Conservation (phyloP, 352 stramenopile species). For the Pythium biforme region DNA sequence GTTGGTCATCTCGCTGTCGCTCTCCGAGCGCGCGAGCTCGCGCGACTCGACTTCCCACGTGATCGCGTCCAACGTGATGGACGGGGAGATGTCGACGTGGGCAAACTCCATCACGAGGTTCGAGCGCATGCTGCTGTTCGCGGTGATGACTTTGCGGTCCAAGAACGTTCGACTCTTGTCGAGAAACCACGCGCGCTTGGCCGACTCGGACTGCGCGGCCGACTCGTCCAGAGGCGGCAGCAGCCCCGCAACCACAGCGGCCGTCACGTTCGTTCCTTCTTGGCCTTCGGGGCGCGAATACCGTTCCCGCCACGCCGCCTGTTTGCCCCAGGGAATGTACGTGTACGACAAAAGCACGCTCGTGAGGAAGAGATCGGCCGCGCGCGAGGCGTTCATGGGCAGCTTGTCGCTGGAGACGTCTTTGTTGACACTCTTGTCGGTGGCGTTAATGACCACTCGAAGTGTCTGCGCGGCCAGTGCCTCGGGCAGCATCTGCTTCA, state of each 20-base stretch:
- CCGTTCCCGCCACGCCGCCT: not conserved
- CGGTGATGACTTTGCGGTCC: not conserved
- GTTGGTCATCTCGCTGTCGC: not conserved
- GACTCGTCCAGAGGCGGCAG: not conserved
- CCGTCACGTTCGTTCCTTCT: not conserved
- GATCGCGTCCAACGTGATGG: not conserved
- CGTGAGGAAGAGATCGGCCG: slow-evolving; percentile 8
- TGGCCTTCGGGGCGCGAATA: not conserved
- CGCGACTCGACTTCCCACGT: slow-evolving; percentile 1
- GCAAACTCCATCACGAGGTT: slow-evolving; percentile 8
- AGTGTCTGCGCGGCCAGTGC: not conserved
- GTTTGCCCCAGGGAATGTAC: not conserved
- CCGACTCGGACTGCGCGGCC: not conserved
- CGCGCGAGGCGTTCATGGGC: slow-evolving; percentile 7
- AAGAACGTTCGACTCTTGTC: not conserved
- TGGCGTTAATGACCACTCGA: not conserved
- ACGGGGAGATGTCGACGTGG: not conserved
- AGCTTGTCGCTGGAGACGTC: not conserved
- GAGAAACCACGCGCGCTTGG: slow-evolving; percentile 4
- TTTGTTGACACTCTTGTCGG: not conserved
- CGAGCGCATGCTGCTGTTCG: not conserved
- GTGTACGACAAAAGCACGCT: not conserved
- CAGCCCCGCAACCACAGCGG: not conserved
- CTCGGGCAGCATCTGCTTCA: not conserved
- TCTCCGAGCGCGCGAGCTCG: not conserved